Conservation (phyloP, 441 rosid species). For the Metrosideros polymorpha region DNA sequence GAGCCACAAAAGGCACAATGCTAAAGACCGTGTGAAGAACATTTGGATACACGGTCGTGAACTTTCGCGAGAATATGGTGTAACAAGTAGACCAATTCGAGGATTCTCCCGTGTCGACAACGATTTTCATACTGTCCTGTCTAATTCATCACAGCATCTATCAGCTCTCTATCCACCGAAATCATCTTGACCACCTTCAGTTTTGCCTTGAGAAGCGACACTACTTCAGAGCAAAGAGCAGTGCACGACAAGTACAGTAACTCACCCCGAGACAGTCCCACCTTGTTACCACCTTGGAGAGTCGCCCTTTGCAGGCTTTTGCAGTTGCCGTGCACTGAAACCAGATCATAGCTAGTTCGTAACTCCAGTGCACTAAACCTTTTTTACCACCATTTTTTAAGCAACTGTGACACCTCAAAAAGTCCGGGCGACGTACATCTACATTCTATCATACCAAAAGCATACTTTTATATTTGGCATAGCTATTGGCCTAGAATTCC, state of each 20-base stretch:
- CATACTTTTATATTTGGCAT: background rate
- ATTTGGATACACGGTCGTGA: background rate
- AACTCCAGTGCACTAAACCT: background rate
- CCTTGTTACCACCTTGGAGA: background rate
- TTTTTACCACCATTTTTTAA: background rate
- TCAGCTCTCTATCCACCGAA: background rate
- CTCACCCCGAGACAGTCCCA: background rate
- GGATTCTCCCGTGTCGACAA: background rate
- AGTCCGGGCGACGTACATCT: background rate
- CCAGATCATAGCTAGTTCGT: background rate
- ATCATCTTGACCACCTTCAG: background rate
- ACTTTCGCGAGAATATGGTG: background rate
- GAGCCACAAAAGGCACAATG: background rate
- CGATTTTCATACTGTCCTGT: background rate
- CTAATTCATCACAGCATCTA: background rate
- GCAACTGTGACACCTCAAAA: background rate
- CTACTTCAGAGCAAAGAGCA: background rate
- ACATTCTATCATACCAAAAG: background rate
- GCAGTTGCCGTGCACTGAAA: background rate
- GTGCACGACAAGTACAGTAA: background rate
- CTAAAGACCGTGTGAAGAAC: background rate
- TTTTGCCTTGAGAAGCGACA: background rate
- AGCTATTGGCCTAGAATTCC: background rate
- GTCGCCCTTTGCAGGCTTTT: background rate
- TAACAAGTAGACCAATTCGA: background rate